Base-by-base conservation (phyloP, 495 filamentous ascomycete genomes). In the Penicillium canescens region DNA sequence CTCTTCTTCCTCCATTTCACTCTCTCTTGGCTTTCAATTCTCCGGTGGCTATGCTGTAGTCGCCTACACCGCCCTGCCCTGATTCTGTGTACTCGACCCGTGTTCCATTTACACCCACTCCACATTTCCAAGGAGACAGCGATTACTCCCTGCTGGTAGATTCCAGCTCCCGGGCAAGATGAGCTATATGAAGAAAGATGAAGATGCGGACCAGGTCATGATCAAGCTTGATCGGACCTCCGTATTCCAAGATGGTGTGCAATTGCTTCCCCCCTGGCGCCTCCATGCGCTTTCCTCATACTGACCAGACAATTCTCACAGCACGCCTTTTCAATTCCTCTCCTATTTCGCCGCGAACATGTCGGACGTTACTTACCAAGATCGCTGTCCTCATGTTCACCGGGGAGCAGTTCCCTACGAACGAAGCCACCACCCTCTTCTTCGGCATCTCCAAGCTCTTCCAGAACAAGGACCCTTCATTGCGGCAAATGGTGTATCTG, bases 401-500 rank as follows among this genome's bases (percentile, higher is more conserved):
- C 23, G 94, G 95, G 55, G 94, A 99, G 79, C 88, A 84, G 59
- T 98, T 98, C 79, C 94, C 92, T 38, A 91, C 88, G 58, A 94
- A 95, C 62, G 94, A 99, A 82, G 94, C 94, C 57, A 99, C 94
- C 26, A 91, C 90, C 40, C 89, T 99, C 52, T 99, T 99, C 83
- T 98, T 99, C 75, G 92, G 93, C 56, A 98, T 99, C 71, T 96
- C 92, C 55, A 99, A 99, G 78, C 85, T 99, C 52, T 99, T 99
- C 80, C 94, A 99, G 77, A 97, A 97, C 74, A 96, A 96, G 72
- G 94, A 99, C 85, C 90, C 92, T 60, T 91, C 90, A 57, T 81
- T 99, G 71, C 91, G 94, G 63, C 94, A 99, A 78, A 98, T 98
- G 93, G 93, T 99, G 34, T 96, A 98, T 77, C 81, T 98, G 28